Evolutionary conservation across 768 basidiomycete species (phyloP), one percentile per base, ranked within the genome.

Genomic region (Termitomyces sp.): DNA sequence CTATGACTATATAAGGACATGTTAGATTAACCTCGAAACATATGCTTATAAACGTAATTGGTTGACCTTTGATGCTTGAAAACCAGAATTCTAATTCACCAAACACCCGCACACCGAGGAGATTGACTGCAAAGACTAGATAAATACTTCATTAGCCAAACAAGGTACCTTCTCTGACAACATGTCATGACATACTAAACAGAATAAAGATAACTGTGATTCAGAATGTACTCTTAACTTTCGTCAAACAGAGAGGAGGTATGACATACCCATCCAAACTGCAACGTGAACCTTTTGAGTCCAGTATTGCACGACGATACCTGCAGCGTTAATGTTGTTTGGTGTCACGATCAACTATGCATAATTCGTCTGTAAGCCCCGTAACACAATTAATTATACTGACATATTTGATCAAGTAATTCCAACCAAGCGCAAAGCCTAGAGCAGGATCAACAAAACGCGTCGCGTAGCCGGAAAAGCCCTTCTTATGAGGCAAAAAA

Each of bases 11-110:
- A 48, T 13, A 16, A 9, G 18, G 22, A 28, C 12, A 37, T 24
- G 15, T 34, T 39, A 5, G 15, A 9, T 34, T 5, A 5, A 37
- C n/a, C 7, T 26, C 10, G 0, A 42, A n/a, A 13, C 16, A 48
- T 18, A n/a, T 39, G 0, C 9, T 41, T 33, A 29, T 9, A 15
- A 20, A 33, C 22, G 36, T 31, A 7, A 42, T 51, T 36, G 33
- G 8, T 68, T 15, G 58, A 66, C 90, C 78, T 69, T 91, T 90
- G 68, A 91, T 77, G 55, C 82, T 80, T 56, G 84, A 86, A 64
- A 82, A 80, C 85, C 85, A 87, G 70, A 87, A 88, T 65, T 87
- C 85, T n/a, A 87, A 71, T 66, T 89, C 86, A 52, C 86, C 85
- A 57, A 88, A 88, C 6, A 86, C 77, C 1, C 82, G 79, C 22